Base-by-base conservation (phyloP, 179 eudicot genomes). In the Nepenthes alata region DNA sequence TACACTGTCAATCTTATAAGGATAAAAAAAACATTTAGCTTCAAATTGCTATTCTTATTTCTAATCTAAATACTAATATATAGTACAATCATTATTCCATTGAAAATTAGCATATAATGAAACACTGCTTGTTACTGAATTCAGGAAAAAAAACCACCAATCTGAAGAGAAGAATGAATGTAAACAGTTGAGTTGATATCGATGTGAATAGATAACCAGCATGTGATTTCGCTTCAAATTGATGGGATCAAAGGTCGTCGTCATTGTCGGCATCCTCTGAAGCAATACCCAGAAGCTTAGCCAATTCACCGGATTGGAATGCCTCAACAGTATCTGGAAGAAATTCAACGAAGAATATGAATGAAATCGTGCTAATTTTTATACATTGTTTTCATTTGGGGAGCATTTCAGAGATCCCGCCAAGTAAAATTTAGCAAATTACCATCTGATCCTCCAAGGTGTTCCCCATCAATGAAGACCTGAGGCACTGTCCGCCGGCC, bases 371-470 rank as follows among this genome's bases (percentile, higher is more conserved):
- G 25, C 25, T 25, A 25, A 25, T 25, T 25, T 25, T 25, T 25
- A 25, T 25, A 25, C 25, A 25, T 25, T 25, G 25, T 25, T 25
- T 25, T 25, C 25, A 25, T 25, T 25, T 25, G 25, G 25, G 25
- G 25, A 25, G 25, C 25, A 53, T 44, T 51, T 12, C 37, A 53
- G 13, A 36, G 39, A 53, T 67, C 51, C 50, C 4, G 11, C 45
- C 48, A 25, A 25, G 34, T 54, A 52, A 66, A 47, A 44, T 57
- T 12, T 1, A 47, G 53, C 53, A 56, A 69, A 62, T 72, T 79
- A 89, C 98, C 98, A 85, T 93, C 98, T 61, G 98, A 85, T 63
- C 98, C 98, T 50, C 98, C 98, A 35, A 93, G 66, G 82, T 93
- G 98, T 63, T 89, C 88, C 47, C 98, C 98, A 45, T 86, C 76